Conservation (phyloP, 2,329 filamentous ascomycete species). For the Colletotrichum higginsianum region DNA sequence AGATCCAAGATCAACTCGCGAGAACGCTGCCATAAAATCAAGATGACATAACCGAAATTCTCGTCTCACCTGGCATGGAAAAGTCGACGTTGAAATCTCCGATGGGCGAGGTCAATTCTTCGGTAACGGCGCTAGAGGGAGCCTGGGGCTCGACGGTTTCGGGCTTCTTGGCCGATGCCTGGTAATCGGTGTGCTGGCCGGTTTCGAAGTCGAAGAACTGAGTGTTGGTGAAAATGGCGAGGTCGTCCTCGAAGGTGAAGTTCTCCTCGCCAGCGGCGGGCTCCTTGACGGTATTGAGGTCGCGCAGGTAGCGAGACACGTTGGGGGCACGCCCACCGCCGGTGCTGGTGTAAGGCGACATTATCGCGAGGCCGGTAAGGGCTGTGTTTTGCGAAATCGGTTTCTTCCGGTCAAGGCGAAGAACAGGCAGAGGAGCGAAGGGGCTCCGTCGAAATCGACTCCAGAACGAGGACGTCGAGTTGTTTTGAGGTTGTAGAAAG, state of each 20-base stretch:
- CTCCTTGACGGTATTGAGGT: constrained; percentile 80
- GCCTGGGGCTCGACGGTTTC: constrained; percentile 52
- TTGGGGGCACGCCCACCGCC: constrained; percentile 85
- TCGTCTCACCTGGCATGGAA: constrained; percentile 60
- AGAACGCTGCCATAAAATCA: not conserved
- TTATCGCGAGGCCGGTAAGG: constrained; percentile 51
- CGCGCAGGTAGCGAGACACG: constrained; percentile 90
- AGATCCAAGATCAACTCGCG: not conserved
- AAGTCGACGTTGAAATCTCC: constrained; percentile 67
- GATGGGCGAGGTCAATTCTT: constrained; percentile 54
- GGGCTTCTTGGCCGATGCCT: constrained; percentile 64
- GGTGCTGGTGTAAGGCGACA: constrained; percentile 73
- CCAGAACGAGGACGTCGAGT: constrained; percentile 34
- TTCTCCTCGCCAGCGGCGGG: constrained; percentile 72
- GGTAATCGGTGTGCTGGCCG: constrained; percentile 71
- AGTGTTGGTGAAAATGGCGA: constrained; percentile 86
- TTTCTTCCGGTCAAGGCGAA: constrained; percentile 9
- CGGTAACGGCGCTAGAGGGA: constrained; percentile 45
- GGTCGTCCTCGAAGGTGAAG: constrained; percentile 78
- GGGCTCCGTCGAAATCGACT: constrained; percentile 19
- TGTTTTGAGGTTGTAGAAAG: constrained; percentile 35
- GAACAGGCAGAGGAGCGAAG: constrained; percentile 22
- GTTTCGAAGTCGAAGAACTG: constrained; percentile 86
- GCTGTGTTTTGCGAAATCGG: constrained; percentile 12
- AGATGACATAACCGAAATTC: constrained; percentile 43